A percentile compares a stretch with the other conserved stretches of the same genome.
Evolutionary conservation across 305 asterid species (phyloP).

Genomic region (Fraxinus latifolia): DNA sequence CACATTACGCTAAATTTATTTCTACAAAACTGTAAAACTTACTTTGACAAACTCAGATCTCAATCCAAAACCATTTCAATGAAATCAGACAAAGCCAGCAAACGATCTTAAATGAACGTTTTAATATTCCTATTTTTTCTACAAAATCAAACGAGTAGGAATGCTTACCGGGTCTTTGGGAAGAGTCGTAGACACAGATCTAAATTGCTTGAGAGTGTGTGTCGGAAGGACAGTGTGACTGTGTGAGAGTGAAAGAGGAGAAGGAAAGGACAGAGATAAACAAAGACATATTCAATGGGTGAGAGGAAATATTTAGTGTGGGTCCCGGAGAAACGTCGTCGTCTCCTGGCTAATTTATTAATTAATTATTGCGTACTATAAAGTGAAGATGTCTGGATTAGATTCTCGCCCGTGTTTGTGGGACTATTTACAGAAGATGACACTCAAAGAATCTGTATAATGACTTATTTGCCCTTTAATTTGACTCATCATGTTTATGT

Average conservation of each 20-base stretch:
- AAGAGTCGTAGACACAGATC: slow-evolving; percentile 32
- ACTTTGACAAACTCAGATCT: background rate
- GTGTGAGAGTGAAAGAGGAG: slow-evolving; percentile 7
- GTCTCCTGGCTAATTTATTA: slow-evolving; percentile 13
- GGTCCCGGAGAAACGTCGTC: slow-evolving; percentile 18
- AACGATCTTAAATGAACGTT: background rate
- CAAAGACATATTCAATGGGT: background rate
- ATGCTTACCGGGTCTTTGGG: slow-evolving; percentile 24
- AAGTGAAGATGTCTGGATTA: slow-evolving; percentile 6
- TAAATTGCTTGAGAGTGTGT: slow-evolving; percentile 26
- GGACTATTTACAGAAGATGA: slow-evolving; percentile 21
- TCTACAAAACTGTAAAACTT: background rate
- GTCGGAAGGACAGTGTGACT: background rate
- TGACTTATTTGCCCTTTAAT: background rate
- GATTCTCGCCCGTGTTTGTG: slow-evolving; percentile 12
- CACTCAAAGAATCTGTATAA: background rate
- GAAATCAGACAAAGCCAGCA: background rate
- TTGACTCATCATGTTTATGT: background rate
- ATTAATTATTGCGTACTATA: background rate
- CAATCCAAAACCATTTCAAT: background rate
- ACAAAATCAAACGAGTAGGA: slow-evolving; percentile 8
- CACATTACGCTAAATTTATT: background rate
- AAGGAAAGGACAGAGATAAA: slow-evolving; percentile 20
- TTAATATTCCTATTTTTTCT: slow-evolving; percentile 6
- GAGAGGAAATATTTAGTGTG: background rate